Percentiles rank a stretch among this genome's conserved stretches.
phyloP scores from a whole-genome alignment of 257 asterid species.

The Fraxinus americana region DNA sequence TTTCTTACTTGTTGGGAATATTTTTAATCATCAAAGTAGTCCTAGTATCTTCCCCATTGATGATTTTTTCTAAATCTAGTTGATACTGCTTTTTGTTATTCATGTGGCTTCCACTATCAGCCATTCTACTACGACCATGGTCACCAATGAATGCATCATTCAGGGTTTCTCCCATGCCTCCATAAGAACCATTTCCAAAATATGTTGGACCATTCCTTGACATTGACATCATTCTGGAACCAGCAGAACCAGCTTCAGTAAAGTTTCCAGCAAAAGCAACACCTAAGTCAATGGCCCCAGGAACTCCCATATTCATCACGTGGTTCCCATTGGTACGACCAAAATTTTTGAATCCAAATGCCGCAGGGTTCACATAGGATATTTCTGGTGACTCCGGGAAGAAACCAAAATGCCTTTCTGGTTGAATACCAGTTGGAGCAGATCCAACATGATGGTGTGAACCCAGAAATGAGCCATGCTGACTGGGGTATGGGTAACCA shows the following conservation, averaged over 20 bases:
- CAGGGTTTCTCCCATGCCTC: constrained; percentile 51
- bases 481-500: constrained; percentile 55
- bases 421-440: constrained; percentile 84
- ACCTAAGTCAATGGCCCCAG: constrained; percentile 60
- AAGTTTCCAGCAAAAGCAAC: constrained; percentile 65
- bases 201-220: constrained; percentile 68
- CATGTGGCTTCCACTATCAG: constrained; percentile 64
- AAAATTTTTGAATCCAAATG: constrained; percentile 53
- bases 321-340: constrained; percentile 51
- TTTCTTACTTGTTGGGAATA: constrained; percentile 95
- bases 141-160: constrained; percentile 56
- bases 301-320: constrained; percentile 45
- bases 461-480: constrained; percentile 51
- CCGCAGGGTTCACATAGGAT: constrained; percentile 52
- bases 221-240: constrained; percentile 62
- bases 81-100: constrained; percentile 83
- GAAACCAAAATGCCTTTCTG: constrained; percentile 77
- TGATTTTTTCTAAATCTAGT: constrained; percentile 84
- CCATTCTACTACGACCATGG: constrained; percentile 73
- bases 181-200: constrained; percentile 71
- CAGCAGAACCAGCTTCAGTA: constrained; percentile 61
- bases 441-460: constrained; percentile 82
- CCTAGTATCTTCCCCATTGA: constrained; percentile 76
- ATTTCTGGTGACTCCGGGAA: constrained; percentile 85
- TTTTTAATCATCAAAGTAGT: constrained; percentile 95